phyloP scores from a whole-genome alignment of 208 protist genomes.

The Sergeia podlipaevii region DNA sequence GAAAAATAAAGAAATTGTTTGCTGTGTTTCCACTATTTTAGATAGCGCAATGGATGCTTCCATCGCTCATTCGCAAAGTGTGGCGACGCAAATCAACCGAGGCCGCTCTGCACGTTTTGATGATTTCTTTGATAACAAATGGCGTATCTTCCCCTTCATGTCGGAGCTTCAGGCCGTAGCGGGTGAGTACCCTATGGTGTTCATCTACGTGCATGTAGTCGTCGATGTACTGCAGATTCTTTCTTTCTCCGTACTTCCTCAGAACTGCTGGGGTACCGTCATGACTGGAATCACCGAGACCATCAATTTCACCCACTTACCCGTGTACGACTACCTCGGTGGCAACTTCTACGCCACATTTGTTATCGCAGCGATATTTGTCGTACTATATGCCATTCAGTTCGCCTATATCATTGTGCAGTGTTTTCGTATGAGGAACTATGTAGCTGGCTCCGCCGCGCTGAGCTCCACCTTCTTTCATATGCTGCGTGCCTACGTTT shows the following conservation, averaged over 20 bases:
- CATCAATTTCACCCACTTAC: conserved; percentile 18
- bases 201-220: conserved; percentile 4
- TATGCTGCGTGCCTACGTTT: conserved; percentile 2
- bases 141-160: conserved; percentile 11
- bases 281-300: conserved; percentile 3
- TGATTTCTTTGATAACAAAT: conserved; percentile 9
- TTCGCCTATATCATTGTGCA: neutral
- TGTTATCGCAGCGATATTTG: conserved; percentile 2
- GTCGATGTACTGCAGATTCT: conserved; percentile 14
- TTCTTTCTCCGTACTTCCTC: conserved; percentile 11
- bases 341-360: conserved; percentile 2
- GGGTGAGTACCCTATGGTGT: neutral
- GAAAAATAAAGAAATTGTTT: no score
- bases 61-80: neutral
- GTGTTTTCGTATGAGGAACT: neutral
- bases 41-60: neutral
- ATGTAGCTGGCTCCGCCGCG: neutral
- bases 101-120: neutral
- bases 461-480: neutral
- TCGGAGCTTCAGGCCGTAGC: conserved; percentile 4
- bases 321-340: conserved; percentile 11
- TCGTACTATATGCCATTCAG: neutral
- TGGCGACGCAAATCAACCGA: neutral
- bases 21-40: neutral
- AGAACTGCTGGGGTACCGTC: conserved; percentile 10